Percentiles rank a stretch among this genome's conserved stretches.
phyloP scores from a whole-genome alignment of 805 yeast species.

The Lachancea lanzarotensis region DNA sequence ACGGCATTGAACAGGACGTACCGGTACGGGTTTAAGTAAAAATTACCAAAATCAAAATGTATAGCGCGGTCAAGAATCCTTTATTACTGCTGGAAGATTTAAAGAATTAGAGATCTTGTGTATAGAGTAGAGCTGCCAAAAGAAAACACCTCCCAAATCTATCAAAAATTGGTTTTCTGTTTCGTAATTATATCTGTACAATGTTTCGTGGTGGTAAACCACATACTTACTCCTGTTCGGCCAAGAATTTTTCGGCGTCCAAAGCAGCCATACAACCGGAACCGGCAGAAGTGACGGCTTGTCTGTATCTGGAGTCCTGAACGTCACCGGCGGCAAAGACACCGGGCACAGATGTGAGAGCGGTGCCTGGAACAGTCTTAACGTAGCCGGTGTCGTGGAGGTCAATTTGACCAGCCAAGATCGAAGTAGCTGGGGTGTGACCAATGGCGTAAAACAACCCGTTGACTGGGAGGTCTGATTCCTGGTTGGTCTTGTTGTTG shows the following conservation, averaged over 20 bases:
- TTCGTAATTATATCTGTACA: neutral
- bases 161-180: too few relatives aligned
- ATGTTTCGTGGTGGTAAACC: neutral
- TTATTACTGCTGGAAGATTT: too few relatives aligned
- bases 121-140: too few relatives aligned
- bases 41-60: too few relatives aligned
- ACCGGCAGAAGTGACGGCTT: constrained; percentile 99
- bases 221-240: constrained; percentile 43
- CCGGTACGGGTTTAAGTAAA: too few relatives aligned
- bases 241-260: constrained; percentile 79
- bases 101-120: too few relatives aligned
- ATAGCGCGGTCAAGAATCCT: too few relatives aligned
- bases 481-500: constrained; percentile 67
- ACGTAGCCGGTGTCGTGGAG: constrained; percentile 87
- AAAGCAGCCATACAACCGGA: constrained; percentile 99
- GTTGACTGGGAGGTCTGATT: constrained; percentile 63
- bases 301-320: constrained; percentile 94
- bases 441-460: constrained; percentile 98
- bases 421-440: constrained; percentile 88
- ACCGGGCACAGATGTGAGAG: constrained; percentile 80
- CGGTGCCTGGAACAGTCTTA: constrained; percentile 81
- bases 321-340: constrained; percentile 99
- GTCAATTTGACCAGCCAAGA: constrained; percentile 71
- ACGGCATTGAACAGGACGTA: neutral
- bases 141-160: too few relatives aligned